A percentile compares a stretch with the other conserved stretches of the same genome.
phyloP scores from a whole-genome alignment of 805 yeast genomes.

The Candida tallmaniae region DNA sequence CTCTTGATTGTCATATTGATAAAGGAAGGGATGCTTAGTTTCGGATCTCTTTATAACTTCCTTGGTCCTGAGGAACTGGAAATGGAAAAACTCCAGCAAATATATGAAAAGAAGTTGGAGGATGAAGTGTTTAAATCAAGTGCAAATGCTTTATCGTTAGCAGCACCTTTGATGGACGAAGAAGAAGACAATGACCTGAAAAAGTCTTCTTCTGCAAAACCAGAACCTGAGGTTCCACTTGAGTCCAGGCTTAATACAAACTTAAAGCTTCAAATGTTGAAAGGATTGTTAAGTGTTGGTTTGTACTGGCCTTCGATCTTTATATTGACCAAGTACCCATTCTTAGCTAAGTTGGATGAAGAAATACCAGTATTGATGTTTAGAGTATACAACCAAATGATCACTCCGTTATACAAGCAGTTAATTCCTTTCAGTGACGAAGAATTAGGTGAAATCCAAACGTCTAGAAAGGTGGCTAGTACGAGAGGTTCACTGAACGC shows the following conservation, averaged over 20 bases:
- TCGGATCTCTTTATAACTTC: conserved; percentile 55
- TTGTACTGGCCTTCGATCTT: conserved; percentile 57
- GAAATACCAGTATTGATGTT: conserved; percentile 45
- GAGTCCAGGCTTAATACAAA: conserved; percentile 8
- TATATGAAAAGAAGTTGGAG: conserved; percentile 44
- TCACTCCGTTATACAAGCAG: conserved; percentile 45
- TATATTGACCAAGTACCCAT: conserved; percentile 59
- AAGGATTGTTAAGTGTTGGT: conserved; percentile 54
- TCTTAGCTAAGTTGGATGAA: conserved; percentile 49
- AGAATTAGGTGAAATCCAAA: conserved; percentile 19
- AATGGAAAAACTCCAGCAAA: conserved; percentile 39
- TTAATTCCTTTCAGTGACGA: conserved; percentile 14
- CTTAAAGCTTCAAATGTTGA: conserved; percentile 37
- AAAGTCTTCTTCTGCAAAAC: background rate
- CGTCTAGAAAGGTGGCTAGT: conserved; percentile 18
- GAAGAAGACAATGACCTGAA: conserved; percentile 37
- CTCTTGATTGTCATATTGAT: conserved; percentile 52
- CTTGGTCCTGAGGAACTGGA: conserved; percentile 49
- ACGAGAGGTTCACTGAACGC: conserved; percentile 21
- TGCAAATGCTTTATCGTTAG: conserved; percentile 79
- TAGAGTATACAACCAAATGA: conserved; percentile 43
- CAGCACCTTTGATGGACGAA: conserved; percentile 75
- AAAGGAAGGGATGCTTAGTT: conserved; percentile 61
- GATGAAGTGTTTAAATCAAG: conserved; percentile 56
- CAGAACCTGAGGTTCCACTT: background rate